Conservation (phyloP, 176 grass and related monocot genomes). For the Bolboschoenus planiculmis region DNA sequence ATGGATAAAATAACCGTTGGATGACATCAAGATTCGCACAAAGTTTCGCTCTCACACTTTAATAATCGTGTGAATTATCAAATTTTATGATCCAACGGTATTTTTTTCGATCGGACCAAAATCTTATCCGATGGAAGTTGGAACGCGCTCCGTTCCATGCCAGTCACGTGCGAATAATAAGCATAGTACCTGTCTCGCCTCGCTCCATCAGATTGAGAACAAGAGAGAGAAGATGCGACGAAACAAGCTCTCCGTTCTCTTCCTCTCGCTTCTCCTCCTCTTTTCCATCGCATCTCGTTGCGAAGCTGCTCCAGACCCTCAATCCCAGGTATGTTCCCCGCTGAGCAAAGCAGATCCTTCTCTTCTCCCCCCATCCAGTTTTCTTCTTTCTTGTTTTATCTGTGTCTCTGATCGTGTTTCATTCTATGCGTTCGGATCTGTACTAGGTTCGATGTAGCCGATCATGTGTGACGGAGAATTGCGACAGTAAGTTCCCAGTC, state of each 20-base stretch:
- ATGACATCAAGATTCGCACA: too few species aligned
- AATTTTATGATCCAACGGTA: too few species aligned
- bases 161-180: not conserved
- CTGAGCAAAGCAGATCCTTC: not conserved
- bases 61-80: too few species aligned
- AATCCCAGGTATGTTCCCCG: constrained; percentile 5
- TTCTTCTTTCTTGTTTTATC: not conserved
- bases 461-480: constrained; percentile 65
- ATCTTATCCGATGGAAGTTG: too few species aligned
- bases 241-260: not conserved
- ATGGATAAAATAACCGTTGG: too few species aligned
- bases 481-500: constrained; percentile 40
- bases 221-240: constrained; percentile 9
- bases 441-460: constrained; percentile 45
- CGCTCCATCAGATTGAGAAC: not conserved
- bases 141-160: too few species aligned
- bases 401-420: not conserved
- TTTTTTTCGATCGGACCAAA: too few species aligned
- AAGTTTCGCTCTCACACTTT: too few species aligned
- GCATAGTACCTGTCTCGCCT: not conserved
- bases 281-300: not conserved
- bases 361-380: not conserved
- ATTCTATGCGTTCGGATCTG: not conserved
- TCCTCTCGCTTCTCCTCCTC: constrained; percentile 13
- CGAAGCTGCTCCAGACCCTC: not conserved